Percentiles rank a stretch among this genome's conserved stretches.
These are phyloP conservation scores for Lachancea thermotolerans DNA, from an alignment of 805 yeast genomes.

Conservation along the genomic window DNA sequence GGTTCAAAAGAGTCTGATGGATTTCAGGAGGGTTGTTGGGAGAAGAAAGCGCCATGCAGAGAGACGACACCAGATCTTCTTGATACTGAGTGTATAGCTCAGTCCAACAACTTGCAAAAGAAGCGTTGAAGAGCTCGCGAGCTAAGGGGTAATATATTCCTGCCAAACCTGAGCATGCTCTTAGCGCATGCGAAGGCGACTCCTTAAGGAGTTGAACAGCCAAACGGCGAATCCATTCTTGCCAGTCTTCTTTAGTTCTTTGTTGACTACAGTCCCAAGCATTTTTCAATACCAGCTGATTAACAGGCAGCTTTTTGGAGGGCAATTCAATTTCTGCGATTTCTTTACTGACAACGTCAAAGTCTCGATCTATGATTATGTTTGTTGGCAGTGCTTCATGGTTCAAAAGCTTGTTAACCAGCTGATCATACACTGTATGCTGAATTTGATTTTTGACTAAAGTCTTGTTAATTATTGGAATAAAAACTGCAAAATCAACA, in stretches of 20 bases:
- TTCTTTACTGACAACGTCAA: conserved; percentile 38
- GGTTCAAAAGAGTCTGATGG: conserved; percentile 77
- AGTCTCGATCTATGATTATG: conserved; percentile 60
- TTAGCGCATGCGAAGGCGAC: conserved; percentile 87
- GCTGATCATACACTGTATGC: conserved; percentile 68
- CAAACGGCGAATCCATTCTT: conserved; percentile 88
- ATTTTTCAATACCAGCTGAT: conserved; percentile 55
- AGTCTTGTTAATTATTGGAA: conserved; percentile 71
- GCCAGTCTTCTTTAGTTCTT: conserved; percentile 94
- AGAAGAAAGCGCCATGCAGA: conserved; percentile 82
- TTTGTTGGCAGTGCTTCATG: conserved; percentile 84
- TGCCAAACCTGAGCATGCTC: conserved; percentile 89
- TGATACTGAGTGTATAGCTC: conserved; percentile 84
- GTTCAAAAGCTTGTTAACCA: conserved; percentile 68
- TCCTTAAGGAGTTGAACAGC: conserved; percentile 82
- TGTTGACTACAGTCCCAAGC: conserved; percentile 92
- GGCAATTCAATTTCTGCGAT: conserved; percentile 50
- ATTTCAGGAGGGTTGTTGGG: conserved; percentile 95
- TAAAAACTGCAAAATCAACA: conserved; percentile 73
- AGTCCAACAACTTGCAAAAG: conserved; percentile 94
- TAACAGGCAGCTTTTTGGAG: conserved; percentile 66
- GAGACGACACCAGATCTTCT: conserved; percentile 78
- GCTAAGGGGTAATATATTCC: conserved; percentile 84
- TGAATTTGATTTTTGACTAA: conserved; percentile 58
- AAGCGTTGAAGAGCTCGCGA: conserved; percentile 83